Evolutionary conservation across 2,329 filamentous ascomycete genomes (phyloP).

Genomic region (Aspergillus viridinutans): DNA sequence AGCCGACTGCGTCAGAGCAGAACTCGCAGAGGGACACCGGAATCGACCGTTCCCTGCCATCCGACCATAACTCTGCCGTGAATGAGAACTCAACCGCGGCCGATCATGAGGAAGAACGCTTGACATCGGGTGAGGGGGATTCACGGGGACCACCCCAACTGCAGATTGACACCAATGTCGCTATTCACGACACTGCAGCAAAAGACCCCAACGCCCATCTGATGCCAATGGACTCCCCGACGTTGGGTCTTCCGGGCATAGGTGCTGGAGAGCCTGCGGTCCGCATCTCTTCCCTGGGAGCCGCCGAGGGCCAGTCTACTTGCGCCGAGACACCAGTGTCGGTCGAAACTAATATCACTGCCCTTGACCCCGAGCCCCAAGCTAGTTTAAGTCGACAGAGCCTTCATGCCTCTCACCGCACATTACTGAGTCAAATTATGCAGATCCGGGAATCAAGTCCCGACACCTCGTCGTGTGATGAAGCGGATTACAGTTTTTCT

Average conservation of each 20-base stretch:
- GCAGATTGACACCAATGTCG: slow-evolving; percentile 23
- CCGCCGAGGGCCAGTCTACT: slow-evolving; percentile 11
- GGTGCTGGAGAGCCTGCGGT: slow-evolving; percentile 6
- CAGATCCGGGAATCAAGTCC: slow-evolving; percentile 46
- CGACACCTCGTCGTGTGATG: slow-evolving; percentile 37
- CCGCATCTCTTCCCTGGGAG: background rate
- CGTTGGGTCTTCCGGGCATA: slow-evolving; percentile 32
- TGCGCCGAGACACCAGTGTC: slow-evolving; percentile 55
- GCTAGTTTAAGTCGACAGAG: slow-evolving; percentile 47
- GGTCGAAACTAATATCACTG: slow-evolving; percentile 57
- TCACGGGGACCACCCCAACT: slow-evolving; percentile 19
- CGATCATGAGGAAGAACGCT: slow-evolving; percentile 11
- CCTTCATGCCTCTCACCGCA: slow-evolving; percentile 32
- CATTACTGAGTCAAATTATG: slow-evolving; percentile 48
- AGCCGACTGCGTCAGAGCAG: slow-evolving; percentile 19
- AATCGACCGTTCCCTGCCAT: slow-evolving; percentile 2
- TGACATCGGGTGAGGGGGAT: slow-evolving; percentile 1
- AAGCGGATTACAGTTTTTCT: slow-evolving; percentile 37
- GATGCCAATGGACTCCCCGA: slow-evolving; percentile 41
- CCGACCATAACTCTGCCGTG: slow-evolving; percentile 21
- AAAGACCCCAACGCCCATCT: slow-evolving; percentile 9
- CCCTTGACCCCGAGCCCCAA: slow-evolving; percentile 68
- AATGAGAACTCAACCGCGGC: slow-evolving; percentile 16
- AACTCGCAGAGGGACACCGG: slow-evolving; percentile 10
- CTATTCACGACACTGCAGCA: slow-evolving; percentile 5